Percentiles rank a stretch among this genome's conserved stretches.
Conservation (phyloP, 768 basidiomycete species). For the Leccinum pellstonianum region DNA sequence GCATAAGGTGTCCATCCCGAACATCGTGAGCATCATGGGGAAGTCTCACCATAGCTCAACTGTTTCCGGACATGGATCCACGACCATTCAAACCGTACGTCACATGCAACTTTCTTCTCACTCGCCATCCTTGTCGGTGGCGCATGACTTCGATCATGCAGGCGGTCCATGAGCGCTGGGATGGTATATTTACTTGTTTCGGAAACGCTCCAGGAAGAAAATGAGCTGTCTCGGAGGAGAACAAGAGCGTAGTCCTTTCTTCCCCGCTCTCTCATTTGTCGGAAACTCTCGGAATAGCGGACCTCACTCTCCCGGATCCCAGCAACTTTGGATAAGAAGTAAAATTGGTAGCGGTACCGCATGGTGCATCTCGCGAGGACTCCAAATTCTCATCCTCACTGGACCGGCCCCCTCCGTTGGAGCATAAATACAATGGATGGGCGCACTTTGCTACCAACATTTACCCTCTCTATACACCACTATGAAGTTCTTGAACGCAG, state of each 20-base stretch:
- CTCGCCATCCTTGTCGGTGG: neutral
- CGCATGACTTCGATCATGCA: slow-evolving; percentile 1
- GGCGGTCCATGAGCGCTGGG: neutral
- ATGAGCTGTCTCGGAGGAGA: neutral
- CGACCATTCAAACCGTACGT: slow-evolving; percentile 8
- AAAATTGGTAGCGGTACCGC: slow-evolving; percentile 5
- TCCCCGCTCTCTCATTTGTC: neutral
- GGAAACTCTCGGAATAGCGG: neutral
- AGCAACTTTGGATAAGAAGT: neutral
- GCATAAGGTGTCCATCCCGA: neutral
- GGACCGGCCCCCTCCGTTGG: neutral
- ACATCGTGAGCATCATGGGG: neutral
- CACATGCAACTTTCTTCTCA: neutral
- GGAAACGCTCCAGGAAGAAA: neutral
- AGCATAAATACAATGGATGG: slow-evolving; percentile 17
- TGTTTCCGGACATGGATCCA: neutral
- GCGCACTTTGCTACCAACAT: neutral
- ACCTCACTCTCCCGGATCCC: neutral
- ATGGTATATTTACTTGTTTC: neutral
- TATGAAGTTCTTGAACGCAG: slow-evolving; percentile 18
- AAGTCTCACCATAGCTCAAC: neutral
- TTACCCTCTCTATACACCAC: neutral
- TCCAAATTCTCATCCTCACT: neutral
- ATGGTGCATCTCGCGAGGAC: neutral
- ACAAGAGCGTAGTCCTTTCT: neutral